These are phyloP conservation scores for Lactarius indigo DNA, from an alignment of 768 basidiomycete species.

Conservation along the genomic window DNA sequence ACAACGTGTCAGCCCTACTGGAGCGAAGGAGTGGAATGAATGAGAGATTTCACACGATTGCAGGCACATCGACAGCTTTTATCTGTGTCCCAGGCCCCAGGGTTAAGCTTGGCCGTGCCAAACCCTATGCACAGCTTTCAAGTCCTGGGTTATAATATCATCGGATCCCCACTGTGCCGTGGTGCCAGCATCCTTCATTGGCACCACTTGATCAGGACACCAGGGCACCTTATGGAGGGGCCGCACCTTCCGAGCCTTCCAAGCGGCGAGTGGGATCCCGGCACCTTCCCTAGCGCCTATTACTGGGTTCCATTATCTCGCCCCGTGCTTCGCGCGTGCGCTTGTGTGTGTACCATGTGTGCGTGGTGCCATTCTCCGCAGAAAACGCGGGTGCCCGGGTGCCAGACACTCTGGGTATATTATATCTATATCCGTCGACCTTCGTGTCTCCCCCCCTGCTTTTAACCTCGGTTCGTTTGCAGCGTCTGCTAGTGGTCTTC, in stretches of 20 bases:
- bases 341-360: neutral
- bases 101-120: neutral
- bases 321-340: neutral
- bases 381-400: neutral
- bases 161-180: neutral
- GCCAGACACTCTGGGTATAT: neutral
- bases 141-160: neutral
- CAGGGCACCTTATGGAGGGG: neutral
- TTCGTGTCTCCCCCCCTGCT: neutral
- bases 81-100: neutral
- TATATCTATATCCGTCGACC: neutral
- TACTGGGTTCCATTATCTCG: neutral
- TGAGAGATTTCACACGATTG: neutral
- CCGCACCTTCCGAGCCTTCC: neutral
- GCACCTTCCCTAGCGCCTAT: neutral
- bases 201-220: neutral
- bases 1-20: neutral
- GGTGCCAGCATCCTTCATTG: neutral
- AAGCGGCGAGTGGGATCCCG: neutral
- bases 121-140: neutral
- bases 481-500: neutral
- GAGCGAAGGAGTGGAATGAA: neutral
- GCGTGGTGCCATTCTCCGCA: neutral
- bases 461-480: neutral
- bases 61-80: neutral